These are phyloP conservation scores for Barnettozyma vustinii DNA, from an alignment of 805 yeast species.

Conservation along the genomic window DNA sequence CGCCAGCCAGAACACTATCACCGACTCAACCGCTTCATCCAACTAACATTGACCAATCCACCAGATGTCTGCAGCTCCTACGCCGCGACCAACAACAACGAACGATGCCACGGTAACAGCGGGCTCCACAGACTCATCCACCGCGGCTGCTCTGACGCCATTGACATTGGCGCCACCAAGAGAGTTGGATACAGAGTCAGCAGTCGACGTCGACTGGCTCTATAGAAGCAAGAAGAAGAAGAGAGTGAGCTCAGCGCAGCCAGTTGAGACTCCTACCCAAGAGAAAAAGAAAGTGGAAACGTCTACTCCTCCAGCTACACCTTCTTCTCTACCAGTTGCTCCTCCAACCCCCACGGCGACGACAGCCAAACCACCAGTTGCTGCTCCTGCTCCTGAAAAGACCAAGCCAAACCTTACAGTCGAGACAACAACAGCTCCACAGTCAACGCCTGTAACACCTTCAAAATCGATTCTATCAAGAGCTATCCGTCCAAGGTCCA, in stretches of 20 bases:
- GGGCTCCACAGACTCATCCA: not conserved
- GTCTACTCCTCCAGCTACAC: not conserved
- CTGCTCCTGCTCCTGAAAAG: not conserved
- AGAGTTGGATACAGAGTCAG: not conserved
- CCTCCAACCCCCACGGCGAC: not conserved
- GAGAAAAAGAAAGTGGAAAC: not conserved
- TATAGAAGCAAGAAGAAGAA: slow-evolving; percentile 66
- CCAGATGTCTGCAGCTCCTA: not conserved
- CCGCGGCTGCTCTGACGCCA: not conserved
- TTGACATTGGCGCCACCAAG: not conserved
- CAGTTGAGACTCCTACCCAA: not conserved
- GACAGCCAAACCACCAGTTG: not conserved
- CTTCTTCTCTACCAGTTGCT: not conserved
- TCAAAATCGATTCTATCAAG: slow-evolving; percentile 19
- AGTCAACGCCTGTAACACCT: slow-evolving; percentile 11
- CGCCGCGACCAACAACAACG: not conserved
- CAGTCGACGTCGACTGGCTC: slow-evolving; percentile 75
- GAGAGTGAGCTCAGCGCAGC: not conserved
- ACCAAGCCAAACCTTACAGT: not conserved
- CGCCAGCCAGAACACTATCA: not conserved
- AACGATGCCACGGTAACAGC: not conserved
- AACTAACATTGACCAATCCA: not conserved
- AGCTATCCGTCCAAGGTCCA: slow-evolving; percentile 23
- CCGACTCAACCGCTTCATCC: not conserved
- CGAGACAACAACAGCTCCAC: slow-evolving; percentile 3